Base-by-base conservation (phyloP, 2,329 filamentous ascomycete species). In the Fusarium sp. region DNA sequence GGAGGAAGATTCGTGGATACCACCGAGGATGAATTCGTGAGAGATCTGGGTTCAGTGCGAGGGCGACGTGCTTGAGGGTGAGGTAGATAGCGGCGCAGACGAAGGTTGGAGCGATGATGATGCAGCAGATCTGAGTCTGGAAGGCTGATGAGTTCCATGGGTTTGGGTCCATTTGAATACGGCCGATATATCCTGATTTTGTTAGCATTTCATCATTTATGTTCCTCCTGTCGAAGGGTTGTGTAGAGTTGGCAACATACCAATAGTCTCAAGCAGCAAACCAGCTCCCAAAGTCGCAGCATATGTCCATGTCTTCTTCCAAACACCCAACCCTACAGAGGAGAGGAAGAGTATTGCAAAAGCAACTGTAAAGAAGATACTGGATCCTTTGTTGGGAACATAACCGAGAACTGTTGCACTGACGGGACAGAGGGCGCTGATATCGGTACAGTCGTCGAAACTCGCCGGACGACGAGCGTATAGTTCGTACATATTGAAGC, bases 21-120 rank as follows among this genome's bases (percentile, higher is more conserved):
- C 83, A 82, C n/a, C 78, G 79, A 20, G 87, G 84, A 6, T 81
- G 81, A 61, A 89, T 74, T 69, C 85, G 84, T n/a, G 87, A 88
- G 57, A 87, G 81, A 40, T 71, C 45, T 12, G 87, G 83, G 78
- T 81, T 83, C 67, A 88, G 81, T 49, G 83, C 79, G 37, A 87
- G 79, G 63, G 85, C 83, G 70, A 88, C 78, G 81, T 90, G 88
- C 78, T 90, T 89, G 64, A 91, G 85, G 6, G 87, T 90, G 30
- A 91, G 85, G 81, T 91, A 91, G 78, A 91, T 86, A 75, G 84
- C 85, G 70, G 89, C 87, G 79, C 88, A 89, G 79, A 90, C 82
- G 64, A 91, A 84, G 33, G 89, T 88, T 5, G 87, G 87, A n/a
- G 82, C 86, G 54, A 89, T 83, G 78, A 89, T 87, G 80, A 89